phyloP scores from a whole-genome alignment of 169 alveolate genomes.

The Eimeria sp. region DNA sequence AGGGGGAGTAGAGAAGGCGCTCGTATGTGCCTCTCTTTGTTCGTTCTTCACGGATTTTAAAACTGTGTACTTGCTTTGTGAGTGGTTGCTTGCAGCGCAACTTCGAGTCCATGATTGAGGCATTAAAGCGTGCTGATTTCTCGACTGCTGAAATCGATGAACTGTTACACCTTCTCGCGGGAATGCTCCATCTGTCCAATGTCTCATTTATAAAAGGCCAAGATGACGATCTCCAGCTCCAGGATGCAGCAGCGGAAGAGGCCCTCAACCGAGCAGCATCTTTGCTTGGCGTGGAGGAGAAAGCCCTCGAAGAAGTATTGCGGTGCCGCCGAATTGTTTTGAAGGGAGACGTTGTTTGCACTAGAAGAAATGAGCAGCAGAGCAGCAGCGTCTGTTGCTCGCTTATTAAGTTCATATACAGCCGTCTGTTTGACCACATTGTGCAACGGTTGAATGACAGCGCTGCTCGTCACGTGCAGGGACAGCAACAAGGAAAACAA shows the following conservation, averaged over 20 bases:
- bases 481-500: neutral
- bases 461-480: slow-evolving; percentile 9
- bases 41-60: neutral
- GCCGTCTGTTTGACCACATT: slow-evolving; percentile 11
- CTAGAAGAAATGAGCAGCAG: slow-evolving; percentile 30
- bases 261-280: slow-evolving; percentile 35
- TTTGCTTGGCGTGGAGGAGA: neutral
- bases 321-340: slow-evolving; percentile 5
- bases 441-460: slow-evolving; percentile 17
- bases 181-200: slow-evolving; percentile 68
- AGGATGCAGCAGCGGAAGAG: neutral
- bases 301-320: slow-evolving; percentile 34
- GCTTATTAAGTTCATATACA: slow-evolving; percentile 34
- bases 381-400: slow-evolving; percentile 41
- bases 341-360: slow-evolving; percentile 18
- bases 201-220: slow-evolving; percentile 10
- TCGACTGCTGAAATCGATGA: slow-evolving; percentile 1
- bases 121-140: slow-evolving; percentile 23
- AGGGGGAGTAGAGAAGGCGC: neutral
- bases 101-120: slow-evolving; percentile 44
- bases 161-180: slow-evolving; percentile 37
- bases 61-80: neutral
- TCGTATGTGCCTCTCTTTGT: neutral
- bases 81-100: slow-evolving; percentile 19
- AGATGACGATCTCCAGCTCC: neutral